Evolutionary conservation across 352 stramenopile species (phyloP).

Genomic region (Phytophthora palmivora): DNA sequence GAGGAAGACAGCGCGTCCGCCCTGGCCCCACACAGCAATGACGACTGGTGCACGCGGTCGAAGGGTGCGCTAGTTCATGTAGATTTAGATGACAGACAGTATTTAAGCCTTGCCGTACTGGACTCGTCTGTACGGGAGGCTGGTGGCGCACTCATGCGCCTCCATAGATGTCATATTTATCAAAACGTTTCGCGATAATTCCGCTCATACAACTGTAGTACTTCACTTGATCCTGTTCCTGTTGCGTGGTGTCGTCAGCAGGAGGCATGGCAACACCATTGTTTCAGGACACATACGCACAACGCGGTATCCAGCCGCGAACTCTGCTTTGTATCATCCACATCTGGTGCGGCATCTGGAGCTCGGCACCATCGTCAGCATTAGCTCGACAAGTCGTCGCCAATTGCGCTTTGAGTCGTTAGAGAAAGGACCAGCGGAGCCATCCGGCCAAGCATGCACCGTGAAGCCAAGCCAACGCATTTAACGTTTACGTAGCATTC

Average conservation of each 20-base stretch:
- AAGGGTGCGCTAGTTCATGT: slow-evolving; percentile 33
- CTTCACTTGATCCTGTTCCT: slow-evolving; percentile 3
- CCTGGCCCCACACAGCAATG: neutral
- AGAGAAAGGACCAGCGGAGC: slow-evolving; percentile 13
- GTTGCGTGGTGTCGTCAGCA: slow-evolving; percentile 2
- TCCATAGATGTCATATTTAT: slow-evolving; percentile 49
- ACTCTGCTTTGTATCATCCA: slow-evolving; percentile 3
- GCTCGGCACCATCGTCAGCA: slow-evolving; percentile 12
- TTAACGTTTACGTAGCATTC: slow-evolving; percentile 23
- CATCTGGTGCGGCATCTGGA: slow-evolving; percentile 34
- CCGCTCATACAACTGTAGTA: neutral
- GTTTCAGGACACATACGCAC: slow-evolving; percentile 18
- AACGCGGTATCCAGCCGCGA: slow-evolving; percentile 20
- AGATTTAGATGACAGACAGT: slow-evolving; percentile 39
- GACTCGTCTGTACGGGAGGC: slow-evolving; percentile 24
- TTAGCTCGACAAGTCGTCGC: slow-evolving; percentile 18
- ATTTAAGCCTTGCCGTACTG: slow-evolving; percentile 35
- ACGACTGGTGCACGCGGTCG: slow-evolving; percentile 24
- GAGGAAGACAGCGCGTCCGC: slow-evolving; percentile 4
- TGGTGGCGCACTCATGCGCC: slow-evolving; percentile 8
- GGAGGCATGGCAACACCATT: neutral
- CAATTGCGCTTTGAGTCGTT: slow-evolving; percentile 36
- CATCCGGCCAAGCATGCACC: neutral
- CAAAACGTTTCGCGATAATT: slow-evolving; percentile 31
- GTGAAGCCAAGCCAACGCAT: slow-evolving; percentile 7